Evolutionary conservation across 371 early-diverging fungal species (phyloP).

Genomic region (Mucor irregularis): DNA sequence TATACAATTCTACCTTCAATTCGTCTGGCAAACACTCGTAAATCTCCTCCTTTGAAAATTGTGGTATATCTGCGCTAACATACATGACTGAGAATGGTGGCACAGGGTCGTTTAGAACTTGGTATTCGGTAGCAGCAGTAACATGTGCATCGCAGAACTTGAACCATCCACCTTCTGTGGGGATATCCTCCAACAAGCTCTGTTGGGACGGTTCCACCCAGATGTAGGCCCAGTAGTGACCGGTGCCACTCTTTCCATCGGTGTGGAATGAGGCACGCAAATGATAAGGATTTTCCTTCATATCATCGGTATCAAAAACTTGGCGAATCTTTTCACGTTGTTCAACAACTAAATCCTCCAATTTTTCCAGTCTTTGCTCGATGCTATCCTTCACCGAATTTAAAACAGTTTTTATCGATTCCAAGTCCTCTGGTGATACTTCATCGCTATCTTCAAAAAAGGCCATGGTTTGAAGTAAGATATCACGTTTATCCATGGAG

Average conservation of each 20-base stretch:
- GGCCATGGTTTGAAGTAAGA: constrained; percentile 14
- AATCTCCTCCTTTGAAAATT: constrained; percentile 12
- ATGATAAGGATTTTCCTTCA: constrained; percentile 31
- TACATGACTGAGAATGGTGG: constrained; percentile 39
- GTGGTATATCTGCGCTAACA: constrained; percentile 17
- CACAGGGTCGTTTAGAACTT: constrained; percentile 25
- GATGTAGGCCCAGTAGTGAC: constrained; percentile 51
- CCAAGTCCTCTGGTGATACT: background rate
- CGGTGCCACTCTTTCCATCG: constrained; percentile 42
- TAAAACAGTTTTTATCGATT: background rate
- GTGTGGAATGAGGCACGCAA: constrained; percentile 39
- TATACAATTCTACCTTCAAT: constrained; percentile 22
- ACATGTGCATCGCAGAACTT: constrained; percentile 48
- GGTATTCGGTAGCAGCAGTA: constrained; percentile 26
- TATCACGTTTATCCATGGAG: constrained; percentile 17
- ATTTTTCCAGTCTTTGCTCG: background rate
- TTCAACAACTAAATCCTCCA: background rate
- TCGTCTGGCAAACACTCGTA: constrained; percentile 17
- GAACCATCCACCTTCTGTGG: constrained; percentile 35
- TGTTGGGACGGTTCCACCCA: constrained; percentile 27
- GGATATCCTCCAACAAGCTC: constrained; percentile 12
- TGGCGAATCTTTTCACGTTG: background rate
- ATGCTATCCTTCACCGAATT: constrained; percentile 5
- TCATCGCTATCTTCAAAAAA: constrained; percentile 22
- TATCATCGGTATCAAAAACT: constrained; percentile 7